Evolutionary conservation across 805 yeast genomes (phyloP).

Genomic region (Allodekkera sacchari): DNA sequence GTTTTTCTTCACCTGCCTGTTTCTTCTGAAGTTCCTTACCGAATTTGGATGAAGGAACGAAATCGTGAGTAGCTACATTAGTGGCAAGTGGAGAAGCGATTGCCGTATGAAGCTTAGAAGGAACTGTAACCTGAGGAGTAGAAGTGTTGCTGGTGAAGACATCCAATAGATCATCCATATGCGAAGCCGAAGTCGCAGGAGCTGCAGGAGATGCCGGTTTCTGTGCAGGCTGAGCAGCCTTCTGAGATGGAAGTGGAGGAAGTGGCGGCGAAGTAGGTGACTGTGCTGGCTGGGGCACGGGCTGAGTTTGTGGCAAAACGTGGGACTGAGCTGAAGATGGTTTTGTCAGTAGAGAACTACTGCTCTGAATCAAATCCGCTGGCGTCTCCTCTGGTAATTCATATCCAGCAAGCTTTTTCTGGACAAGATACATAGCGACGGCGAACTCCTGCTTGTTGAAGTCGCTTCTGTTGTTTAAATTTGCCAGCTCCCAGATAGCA

Average conservation of each 20-base stretch:
- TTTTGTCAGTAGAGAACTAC: conserved; percentile 20
- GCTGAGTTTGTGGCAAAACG: conserved; percentile 1
- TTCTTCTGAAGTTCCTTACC: conserved; percentile 59
- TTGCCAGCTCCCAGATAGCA: conserved; percentile 89
- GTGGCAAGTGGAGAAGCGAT: conserved; percentile 27
- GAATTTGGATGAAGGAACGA: conserved; percentile 78
- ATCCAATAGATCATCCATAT: conserved; percentile 61
- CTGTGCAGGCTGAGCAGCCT: conserved; percentile 10
- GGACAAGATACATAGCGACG: conserved; percentile 88
- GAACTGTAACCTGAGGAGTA: conserved; percentile 23
- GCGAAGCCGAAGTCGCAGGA: conserved; percentile 19
- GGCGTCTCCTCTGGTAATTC: conserved; percentile 77
- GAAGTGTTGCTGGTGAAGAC: conserved; percentile 36
- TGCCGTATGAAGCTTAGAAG: conserved; percentile 16
- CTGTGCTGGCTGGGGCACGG: background rate
- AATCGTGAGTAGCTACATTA: conserved; percentile 27
- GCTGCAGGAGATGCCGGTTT: conserved; percentile 9
- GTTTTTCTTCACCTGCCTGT: conserved; percentile 15
- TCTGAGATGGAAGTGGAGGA: conserved; percentile 4
- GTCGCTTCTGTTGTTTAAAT: conserved; percentile 75
- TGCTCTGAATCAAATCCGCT: conserved; percentile 35
- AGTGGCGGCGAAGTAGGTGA: conserved; percentile 4
- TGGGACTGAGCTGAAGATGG: conserved; percentile 4
- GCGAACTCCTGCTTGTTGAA: conserved; percentile 80
- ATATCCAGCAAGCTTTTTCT: conserved; percentile 68